Conservation (phyloP, 495 filamentous ascomycete genomes). For the Coniosporium apollinis region DNA sequence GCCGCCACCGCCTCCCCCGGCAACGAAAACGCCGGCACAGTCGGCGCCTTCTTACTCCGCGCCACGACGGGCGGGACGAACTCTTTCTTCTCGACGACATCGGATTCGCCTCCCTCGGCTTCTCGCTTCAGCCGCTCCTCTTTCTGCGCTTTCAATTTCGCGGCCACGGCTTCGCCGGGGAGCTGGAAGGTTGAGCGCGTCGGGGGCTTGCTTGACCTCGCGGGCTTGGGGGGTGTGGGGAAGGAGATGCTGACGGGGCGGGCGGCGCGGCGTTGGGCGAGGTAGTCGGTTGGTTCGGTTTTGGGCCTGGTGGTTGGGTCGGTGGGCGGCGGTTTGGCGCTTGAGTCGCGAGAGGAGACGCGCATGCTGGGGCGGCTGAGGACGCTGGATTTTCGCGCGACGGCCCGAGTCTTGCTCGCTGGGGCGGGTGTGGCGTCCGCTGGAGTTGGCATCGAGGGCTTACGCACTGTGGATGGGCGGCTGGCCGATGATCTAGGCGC, state of each 20-base stretch:
- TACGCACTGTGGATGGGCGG: background rate
- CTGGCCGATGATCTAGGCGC: background rate
- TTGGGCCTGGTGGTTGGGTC: background rate
- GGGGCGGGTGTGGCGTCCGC: background rate
- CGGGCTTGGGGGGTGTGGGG: slow-evolving; percentile 25
- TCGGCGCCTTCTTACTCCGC: slow-evolving; percentile 44
- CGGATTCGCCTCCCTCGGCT: slow-evolving; percentile 26
- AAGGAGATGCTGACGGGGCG: slow-evolving; percentile 23
- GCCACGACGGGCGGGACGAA: slow-evolving; percentile 23
- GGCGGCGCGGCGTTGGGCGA: slow-evolving; percentile 6
- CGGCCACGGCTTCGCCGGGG: slow-evolving; percentile 55
- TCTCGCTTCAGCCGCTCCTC: slow-evolving; percentile 45
- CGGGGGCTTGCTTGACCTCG: slow-evolving; percentile 41
- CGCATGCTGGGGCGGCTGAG: no score
- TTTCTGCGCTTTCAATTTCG: slow-evolving; percentile 45
- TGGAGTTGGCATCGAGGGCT: background rate
- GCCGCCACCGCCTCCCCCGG: slow-evolving; percentile 58
- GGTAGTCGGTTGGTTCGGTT: slow-evolving; percentile 10
- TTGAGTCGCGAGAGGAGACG: slow-evolving; percentile 8
- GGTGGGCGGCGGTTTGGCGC: slow-evolving; percentile 5
- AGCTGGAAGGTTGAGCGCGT: slow-evolving; percentile 52
- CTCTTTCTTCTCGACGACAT: no score
- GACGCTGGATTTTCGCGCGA: background rate
- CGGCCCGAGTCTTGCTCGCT: background rate
- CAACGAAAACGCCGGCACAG: slow-evolving; percentile 50